These are phyloP conservation scores for Panus rudis DNA, from an alignment of 768 basidiomycete genomes.

Conservation along the genomic window DNA sequence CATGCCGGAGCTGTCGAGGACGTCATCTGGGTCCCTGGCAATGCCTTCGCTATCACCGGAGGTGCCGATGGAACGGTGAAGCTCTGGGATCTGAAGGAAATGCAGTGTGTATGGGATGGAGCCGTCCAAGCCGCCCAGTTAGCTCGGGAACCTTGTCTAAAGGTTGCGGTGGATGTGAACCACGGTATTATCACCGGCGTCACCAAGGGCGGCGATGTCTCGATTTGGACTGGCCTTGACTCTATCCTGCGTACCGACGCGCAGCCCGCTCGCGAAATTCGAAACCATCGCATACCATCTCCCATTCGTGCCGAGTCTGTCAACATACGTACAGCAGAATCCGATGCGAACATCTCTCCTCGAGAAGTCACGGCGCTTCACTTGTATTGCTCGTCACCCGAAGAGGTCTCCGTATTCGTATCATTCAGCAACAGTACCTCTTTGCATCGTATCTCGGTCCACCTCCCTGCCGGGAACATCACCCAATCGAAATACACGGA, in stretches of 20 bases:
- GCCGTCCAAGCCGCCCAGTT: constrained; percentile 23
- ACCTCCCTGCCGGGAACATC: constrained; percentile 21
- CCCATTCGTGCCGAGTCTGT: constrained; percentile 6
- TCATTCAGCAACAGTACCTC: constrained; percentile 41
- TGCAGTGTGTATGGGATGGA: constrained; percentile 57
- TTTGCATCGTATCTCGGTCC: constrained; percentile 46
- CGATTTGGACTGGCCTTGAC: constrained; percentile 45
- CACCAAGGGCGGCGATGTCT: constrained; percentile 48
- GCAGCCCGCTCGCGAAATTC: background rate
- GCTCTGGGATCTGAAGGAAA: constrained; percentile 57
- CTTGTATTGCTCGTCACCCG: constrained; percentile 5
- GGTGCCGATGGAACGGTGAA: constrained; percentile 64
- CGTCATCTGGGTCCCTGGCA: constrained; percentile 41
- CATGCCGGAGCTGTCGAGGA: constrained; percentile 58
- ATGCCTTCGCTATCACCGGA: constrained; percentile 39
- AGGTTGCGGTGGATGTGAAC: constrained; percentile 38
- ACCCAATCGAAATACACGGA: constrained; percentile 44
- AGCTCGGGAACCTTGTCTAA: constrained; percentile 43
- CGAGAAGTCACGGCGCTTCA: constrained; percentile 1
- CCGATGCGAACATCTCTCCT: background rate
- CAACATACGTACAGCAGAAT: constrained; percentile 9
- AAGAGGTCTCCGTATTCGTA: constrained; percentile 35
- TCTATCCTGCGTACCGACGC: constrained; percentile 9
- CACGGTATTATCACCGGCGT: constrained; percentile 43
- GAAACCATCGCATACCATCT: background rate